phyloP scores from a whole-genome alignment of 2,329 filamentous ascomycete species.

The Aspergillus eucalypticola region DNA sequence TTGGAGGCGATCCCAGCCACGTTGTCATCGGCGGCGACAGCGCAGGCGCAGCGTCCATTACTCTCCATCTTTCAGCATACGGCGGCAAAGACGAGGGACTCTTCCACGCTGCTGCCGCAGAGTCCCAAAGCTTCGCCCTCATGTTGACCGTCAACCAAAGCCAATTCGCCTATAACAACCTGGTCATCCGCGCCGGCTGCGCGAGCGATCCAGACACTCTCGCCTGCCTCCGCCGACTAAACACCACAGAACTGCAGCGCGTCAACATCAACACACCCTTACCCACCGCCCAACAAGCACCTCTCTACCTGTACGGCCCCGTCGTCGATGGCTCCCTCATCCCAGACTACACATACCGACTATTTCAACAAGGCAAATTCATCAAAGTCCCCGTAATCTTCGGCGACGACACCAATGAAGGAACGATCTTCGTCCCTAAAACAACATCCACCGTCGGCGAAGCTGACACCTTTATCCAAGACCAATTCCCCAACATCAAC shows the following conservation, averaged over 20 bases:
- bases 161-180: slow-evolving; percentile 55
- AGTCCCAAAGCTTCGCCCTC: slow-evolving; percentile 55
- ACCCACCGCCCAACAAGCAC: slow-evolving; percentile 45
- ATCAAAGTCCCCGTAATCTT: slow-evolving; percentile 57
- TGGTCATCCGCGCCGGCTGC: slow-evolving; percentile 54
- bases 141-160: slow-evolving; percentile 51
- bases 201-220: slow-evolving; percentile 43
- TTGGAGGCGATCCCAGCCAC: slow-evolving; percentile 68
- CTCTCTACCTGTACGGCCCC: slow-evolving; percentile 55
- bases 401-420: slow-evolving; percentile 65
- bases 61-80: slow-evolving; percentile 61
- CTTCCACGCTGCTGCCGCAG: slow-evolving; percentile 56
- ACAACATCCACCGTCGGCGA: slow-evolving; percentile 49
- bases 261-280: slow-evolving; percentile 50
- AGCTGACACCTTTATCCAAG: slow-evolving; percentile 57
- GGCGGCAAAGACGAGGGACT: slow-evolving; percentile 50
- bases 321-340: slow-evolving; percentile 55
- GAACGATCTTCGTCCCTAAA: slow-evolving; percentile 60
- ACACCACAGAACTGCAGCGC: slow-evolving; percentile 46
- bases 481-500: slow-evolving; percentile 60
- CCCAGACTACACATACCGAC: slow-evolving; percentile 50
- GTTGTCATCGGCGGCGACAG: slow-evolving; percentile 69
- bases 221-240: slow-evolving; percentile 52
- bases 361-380: slow-evolving; percentile 53
- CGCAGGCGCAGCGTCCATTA: slow-evolving; percentile 66